phyloP scores from a whole-genome alignment of 169 alveolate species.

The Plasmodium coatneyi region DNA sequence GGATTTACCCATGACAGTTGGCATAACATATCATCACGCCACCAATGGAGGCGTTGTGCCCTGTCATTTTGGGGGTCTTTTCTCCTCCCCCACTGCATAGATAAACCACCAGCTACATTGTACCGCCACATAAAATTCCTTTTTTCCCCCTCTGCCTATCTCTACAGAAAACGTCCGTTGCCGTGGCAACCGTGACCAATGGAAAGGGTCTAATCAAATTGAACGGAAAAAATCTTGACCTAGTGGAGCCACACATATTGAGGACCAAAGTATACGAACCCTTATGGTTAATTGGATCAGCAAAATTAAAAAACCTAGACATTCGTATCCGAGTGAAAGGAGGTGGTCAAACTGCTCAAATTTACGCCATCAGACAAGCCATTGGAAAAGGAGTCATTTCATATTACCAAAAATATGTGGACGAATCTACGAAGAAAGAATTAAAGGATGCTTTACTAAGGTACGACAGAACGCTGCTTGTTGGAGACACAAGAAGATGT shows the following conservation, averaged over 20 bases:
- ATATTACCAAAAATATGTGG: constrained; percentile 96
- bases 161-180: constrained; percentile 96
- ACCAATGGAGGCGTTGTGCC: neutral
- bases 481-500: constrained; percentile 99
- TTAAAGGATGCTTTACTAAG: constrained; percentile 95
- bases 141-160: neutral
- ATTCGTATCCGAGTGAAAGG: constrained; percentile 99
- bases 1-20: neutral
- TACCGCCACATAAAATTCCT: neutral
- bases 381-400: constrained; percentile 99
- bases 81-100: neutral
- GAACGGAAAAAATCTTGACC: constrained; percentile 96
- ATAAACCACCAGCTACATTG: neutral
- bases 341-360: constrained; percentile 98
- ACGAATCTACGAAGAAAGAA: constrained; percentile 95
- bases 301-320: constrained; percentile 93
- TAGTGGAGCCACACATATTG: constrained; percentile 95
- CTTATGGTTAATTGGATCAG: constrained; percentile 95
- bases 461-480: constrained; percentile 98
- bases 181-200: constrained; percentile 96
- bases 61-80: neutral
- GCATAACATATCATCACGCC: neutral
- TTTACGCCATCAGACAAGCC: constrained; percentile 98
- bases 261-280: constrained; percentile 98
- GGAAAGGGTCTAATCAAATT: constrained; percentile 97